A percentile compares a stretch with the other conserved stretches of the same genome.
Evolutionary conservation across 768 basidiomycete genomes (phyloP).

Genomic region (Lactarius akahatsu): DNA sequence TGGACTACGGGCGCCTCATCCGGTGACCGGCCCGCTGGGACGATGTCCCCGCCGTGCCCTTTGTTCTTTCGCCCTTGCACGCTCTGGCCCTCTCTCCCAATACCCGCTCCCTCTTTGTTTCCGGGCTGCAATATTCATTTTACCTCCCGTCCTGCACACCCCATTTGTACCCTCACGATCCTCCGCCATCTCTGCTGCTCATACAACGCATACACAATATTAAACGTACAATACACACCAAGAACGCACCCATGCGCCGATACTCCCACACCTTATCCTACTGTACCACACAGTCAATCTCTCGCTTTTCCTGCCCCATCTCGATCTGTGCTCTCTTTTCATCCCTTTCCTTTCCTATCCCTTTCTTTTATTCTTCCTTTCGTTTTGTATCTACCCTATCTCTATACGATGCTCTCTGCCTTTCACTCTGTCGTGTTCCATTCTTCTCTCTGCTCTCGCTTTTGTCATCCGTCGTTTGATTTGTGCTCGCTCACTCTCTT

Average conservation of each 20-base stretch:
- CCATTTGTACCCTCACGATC: conserved; percentile 20
- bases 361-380: conserved; percentile 11
- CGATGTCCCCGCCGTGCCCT: not conserved
- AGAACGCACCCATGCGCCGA: conserved; percentile 17
- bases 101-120: conserved; percentile 13
- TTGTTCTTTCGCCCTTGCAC: not conserved
- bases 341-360: not conserved
- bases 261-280: conserved; percentile 16
- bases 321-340: conserved; percentile 25
- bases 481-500: conserved; percentile 18
- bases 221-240: conserved; percentile 13
- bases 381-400: conserved; percentile 15
- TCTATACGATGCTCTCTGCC: not conserved
- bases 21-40: conserved; percentile 30
- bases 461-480: conserved; percentile 14
- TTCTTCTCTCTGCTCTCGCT: conserved; percentile 9
- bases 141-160: not conserved
- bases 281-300: conserved; percentile 17
- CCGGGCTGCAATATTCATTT: conserved; percentile 20
- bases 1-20: conserved; percentile 48
- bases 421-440: conserved; percentile 7
- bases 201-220: conserved; percentile 15
- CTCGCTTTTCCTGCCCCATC: not conserved
- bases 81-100: conserved; percentile 1
- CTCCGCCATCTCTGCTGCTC: conserved; percentile 2